Conservation (phyloP, 345 rosid genomes). For the Moringa oleifera region DNA sequence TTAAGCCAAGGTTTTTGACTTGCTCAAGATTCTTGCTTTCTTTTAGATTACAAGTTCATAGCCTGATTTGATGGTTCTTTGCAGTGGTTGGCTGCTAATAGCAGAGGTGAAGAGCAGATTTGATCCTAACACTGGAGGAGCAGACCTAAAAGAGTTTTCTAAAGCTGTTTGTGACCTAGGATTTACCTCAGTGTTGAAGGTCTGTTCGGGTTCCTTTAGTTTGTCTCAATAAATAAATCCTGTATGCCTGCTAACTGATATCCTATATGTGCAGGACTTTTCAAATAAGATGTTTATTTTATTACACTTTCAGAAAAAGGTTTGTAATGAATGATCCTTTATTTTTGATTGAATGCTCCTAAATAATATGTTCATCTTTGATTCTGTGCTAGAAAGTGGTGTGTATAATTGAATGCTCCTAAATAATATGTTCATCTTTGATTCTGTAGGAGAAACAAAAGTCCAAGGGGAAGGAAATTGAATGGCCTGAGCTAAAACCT, state of each 20-base stretch:
- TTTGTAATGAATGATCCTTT: conserved; percentile 25
- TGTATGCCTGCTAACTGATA: conserved; percentile 7
- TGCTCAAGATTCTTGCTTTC: conserved; percentile 5
- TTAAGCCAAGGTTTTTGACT: conserved; percentile 63
- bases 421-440: not conserved
- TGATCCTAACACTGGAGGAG: conserved; percentile 87
- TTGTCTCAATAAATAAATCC: not conserved
- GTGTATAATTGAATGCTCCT: not conserved
- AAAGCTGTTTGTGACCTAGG: conserved; percentile 78
- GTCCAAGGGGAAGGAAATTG: conserved; percentile 44
- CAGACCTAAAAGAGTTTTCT: conserved; percentile 68
- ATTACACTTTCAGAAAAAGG: conserved; percentile 79
- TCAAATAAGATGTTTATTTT: conserved; percentile 87
- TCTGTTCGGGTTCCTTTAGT: conserved; percentile 12
- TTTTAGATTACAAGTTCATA: not conserved
- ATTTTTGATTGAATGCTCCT: too few relatives aligned
- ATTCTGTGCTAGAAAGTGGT: conserved; percentile 6
- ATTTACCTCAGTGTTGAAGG: conserved; percentile 51
- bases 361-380: not conserved
- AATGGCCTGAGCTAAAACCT: conserved; percentile 90
- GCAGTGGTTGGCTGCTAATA: conserved; percentile 90
- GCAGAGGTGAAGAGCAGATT: conserved; percentile 96
- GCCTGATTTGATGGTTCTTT: conserved; percentile 12
- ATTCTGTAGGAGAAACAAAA: conserved; percentile 44
- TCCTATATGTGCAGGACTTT: conserved; percentile 51